These are phyloP conservation scores for Ophiostoma novo-ulmi DNA, from an alignment of 2,329 filamentous ascomycete genomes.

Conservation along the genomic window DNA sequence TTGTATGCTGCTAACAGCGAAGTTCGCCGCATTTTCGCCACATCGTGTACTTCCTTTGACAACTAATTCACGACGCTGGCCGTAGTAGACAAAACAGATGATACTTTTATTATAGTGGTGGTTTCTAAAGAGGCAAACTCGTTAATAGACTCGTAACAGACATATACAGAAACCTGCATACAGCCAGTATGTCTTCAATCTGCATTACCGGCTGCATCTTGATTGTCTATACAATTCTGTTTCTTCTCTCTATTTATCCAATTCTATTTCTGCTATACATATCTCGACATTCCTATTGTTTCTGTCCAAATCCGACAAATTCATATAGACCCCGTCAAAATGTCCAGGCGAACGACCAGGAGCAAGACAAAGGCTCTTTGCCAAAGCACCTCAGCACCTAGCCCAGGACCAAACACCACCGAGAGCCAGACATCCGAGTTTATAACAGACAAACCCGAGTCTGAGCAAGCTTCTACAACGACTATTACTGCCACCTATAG, in stretches of 20 bases:
- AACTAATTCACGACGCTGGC: background rate
- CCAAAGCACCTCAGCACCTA: background rate
- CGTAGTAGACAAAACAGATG: too few relatives aligned
- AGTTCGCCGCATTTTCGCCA: background rate
- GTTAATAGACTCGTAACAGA: too few relatives aligned
- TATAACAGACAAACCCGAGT: background rate
- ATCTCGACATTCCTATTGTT: background rate
- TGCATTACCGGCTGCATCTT: background rate
- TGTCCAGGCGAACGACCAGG: background rate
- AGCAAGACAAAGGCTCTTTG: background rate
- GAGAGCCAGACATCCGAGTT: background rate
- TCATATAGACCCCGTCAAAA: background rate
- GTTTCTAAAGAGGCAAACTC: too few relatives aligned
- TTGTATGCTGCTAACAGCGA: background rate
- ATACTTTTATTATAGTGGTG: too few relatives aligned
- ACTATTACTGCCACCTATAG: background rate
- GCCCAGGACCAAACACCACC: background rate
- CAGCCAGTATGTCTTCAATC: too few relatives aligned
- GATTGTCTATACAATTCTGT: background rate
- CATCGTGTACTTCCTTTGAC: background rate
- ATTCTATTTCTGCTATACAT: background rate
- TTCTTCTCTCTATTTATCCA: background rate
- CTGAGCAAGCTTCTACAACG: background rate
- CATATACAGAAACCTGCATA: too few relatives aligned
- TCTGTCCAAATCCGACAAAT: background rate